A percentile compares a stretch with the other conserved stretches of the same genome.
Conservation (phyloP, 2,329 filamentous ascomycete species). For the Metarhizium sp. region DNA sequence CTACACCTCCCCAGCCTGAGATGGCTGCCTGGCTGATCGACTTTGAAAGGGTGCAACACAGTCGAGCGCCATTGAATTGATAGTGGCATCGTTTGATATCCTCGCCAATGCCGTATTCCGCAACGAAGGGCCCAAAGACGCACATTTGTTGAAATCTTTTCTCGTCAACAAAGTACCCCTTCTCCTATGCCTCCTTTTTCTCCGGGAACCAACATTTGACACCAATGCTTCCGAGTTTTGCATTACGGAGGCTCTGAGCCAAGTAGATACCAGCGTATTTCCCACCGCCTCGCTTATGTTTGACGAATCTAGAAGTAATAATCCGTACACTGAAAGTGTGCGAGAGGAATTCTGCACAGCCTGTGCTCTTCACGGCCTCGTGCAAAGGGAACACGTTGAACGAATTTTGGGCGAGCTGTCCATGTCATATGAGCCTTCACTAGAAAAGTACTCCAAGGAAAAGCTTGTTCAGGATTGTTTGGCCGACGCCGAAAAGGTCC, state of each 20-base stretch:
- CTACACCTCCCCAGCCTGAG: not conserved
- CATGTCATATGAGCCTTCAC: slow-evolving; percentile 65
- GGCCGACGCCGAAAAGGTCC: slow-evolving; percentile 64
- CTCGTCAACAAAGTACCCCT: slow-evolving; percentile 60
- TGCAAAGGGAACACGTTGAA: slow-evolving; percentile 69
- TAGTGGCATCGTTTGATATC: slow-evolving; percentile 82
- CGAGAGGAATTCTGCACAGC: slow-evolving; percentile 76
- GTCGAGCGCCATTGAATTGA: slow-evolving; percentile 68
- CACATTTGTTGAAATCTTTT: slow-evolving; percentile 75
- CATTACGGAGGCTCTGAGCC: slow-evolving; percentile 61
- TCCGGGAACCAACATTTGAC: slow-evolving; percentile 54
- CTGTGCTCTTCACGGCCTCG: slow-evolving; percentile 79
- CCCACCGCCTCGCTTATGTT: slow-evolving; percentile 51
- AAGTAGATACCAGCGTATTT: slow-evolving; percentile 73
- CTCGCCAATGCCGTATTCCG: slow-evolving; percentile 78
- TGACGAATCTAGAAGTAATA: slow-evolving; percentile 47
- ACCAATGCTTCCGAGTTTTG: slow-evolving; percentile 67
- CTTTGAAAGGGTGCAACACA: slow-evolving; percentile 59
- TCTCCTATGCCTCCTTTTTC: slow-evolving; percentile 40
- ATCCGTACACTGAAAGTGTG: slow-evolving; percentile 48
- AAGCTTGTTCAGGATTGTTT: slow-evolving; percentile 70
- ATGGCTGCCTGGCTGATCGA: slow-evolving; percentile 6
- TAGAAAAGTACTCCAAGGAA: slow-evolving; percentile 69
- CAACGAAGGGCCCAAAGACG: slow-evolving; percentile 44
- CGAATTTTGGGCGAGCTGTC: slow-evolving; percentile 75